These are phyloP conservation scores for Eustoma russellianum DNA, from an alignment of 257 asterid genomes.

Conservation along the genomic window DNA sequence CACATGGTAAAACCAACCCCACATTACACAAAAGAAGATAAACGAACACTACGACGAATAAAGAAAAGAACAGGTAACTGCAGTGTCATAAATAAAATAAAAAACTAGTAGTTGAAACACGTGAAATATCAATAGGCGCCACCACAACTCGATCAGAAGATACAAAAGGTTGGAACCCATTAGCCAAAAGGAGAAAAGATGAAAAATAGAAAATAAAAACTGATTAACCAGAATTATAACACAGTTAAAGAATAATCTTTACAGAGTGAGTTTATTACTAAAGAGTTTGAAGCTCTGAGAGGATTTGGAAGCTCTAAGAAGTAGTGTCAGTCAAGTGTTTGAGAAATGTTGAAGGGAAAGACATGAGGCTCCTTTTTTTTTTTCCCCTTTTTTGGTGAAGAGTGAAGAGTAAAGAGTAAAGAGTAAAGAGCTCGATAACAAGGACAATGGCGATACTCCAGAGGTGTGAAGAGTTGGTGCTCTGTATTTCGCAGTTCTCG, in stretches of 20 bases:
- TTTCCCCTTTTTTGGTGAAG: not conserved
- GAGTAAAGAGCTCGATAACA: constrained; percentile 3
- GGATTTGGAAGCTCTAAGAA: not conserved
- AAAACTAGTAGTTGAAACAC: not conserved
- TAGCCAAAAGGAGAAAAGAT: not conserved
- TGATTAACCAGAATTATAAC: not conserved
- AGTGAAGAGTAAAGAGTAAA: constrained; percentile 6
- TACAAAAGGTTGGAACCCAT: not conserved
- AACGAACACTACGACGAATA: not conserved
- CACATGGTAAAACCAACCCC: constrained; percentile 12
- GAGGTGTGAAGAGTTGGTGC: constrained; percentile 3
- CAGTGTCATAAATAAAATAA: constrained; percentile 2
- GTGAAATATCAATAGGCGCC: not conserved
- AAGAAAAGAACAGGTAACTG: constrained; percentile 10
- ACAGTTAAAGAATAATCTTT: not conserved
- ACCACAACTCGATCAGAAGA: not conserved
- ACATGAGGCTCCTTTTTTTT: too few relatives aligned
- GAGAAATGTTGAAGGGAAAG: not conserved
- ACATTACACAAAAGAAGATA: not conserved
- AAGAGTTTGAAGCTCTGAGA: not conserved
- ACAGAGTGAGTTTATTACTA: not conserved
- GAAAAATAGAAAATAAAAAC: not conserved
- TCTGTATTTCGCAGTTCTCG: constrained; percentile 12
- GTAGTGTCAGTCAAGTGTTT: too few relatives aligned
- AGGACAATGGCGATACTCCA: constrained; percentile 4